phyloP scores from a whole-genome alignment of 2,329 filamentous ascomycete species.

The Didymella pomorum region DNA sequence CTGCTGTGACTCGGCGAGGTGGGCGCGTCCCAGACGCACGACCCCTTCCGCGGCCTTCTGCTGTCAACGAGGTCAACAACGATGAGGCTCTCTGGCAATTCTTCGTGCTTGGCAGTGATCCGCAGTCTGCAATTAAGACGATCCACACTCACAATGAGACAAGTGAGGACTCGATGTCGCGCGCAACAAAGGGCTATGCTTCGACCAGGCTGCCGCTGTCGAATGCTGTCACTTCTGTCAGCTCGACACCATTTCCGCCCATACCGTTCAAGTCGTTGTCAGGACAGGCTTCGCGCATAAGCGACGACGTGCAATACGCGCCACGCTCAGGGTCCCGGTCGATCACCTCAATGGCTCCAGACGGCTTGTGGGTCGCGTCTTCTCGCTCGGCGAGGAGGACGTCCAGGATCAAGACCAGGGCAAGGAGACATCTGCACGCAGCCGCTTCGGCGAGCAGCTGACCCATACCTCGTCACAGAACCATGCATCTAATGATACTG shows the following conservation, averaged over 20 bases:
- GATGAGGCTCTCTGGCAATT: constrained; percentile 45
- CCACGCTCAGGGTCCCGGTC: constrained; percentile 27
- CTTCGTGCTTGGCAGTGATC: constrained; percentile 42
- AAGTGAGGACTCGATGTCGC: constrained; percentile 15
- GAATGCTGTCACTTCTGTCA: constrained; percentile 29
- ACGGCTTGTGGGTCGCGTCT: constrained; percentile 14
- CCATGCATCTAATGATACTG: constrained; percentile 34
- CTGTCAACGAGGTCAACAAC: constrained; percentile 17
- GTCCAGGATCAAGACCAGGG: constrained; percentile 17
- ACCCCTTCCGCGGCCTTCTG: constrained; percentile 1
- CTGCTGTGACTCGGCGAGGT: constrained; percentile 27
- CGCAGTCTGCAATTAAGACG: constrained; percentile 12
- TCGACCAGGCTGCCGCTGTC: constrained; percentile 29
- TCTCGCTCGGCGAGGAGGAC: constrained; percentile 14
- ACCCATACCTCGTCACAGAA: constrained; percentile 37
- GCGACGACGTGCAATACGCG: constrained; percentile 34
- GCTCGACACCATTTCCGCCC: constrained; percentile 20
- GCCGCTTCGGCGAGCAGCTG: constrained; percentile 25
- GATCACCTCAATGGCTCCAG: constrained; percentile 27
- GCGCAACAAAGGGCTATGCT: constrained; percentile 21
- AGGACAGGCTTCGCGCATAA: constrained; percentile 29
- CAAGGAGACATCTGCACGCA: constrained; percentile 13
- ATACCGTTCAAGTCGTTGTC: constrained; percentile 29
- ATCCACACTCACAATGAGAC: constrained; percentile 6
- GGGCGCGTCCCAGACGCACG: constrained; percentile 12